A percentile compares a stretch with the other conserved stretches of the same genome.
These are phyloP conservation scores for Cryptococcus jaspeensis DNA, from an alignment of 1,284 basidiomycete species.

Conservation along the genomic window DNA sequence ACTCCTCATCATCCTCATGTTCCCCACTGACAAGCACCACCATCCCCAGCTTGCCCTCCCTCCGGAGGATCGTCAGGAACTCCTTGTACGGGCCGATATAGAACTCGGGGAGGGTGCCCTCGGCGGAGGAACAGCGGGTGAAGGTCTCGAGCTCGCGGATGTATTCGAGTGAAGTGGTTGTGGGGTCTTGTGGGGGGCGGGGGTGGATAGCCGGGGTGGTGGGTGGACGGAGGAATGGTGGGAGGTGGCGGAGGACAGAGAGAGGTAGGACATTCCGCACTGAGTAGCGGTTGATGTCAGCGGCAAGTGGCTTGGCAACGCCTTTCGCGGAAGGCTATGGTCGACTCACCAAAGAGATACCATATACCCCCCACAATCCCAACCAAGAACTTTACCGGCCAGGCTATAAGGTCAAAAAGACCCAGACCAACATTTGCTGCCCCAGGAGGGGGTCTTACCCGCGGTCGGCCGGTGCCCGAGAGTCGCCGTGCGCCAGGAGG, in stretches of 20 bases:
- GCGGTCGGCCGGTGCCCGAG: conserved; percentile 15
- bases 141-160: conserved; percentile 43
- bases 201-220: conserved; percentile 11
- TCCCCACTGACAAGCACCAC: conserved; percentile 84
- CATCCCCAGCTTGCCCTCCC: conserved; percentile 71
- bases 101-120: conserved; percentile 67
- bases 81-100: conserved; percentile 78
- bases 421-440: conserved; percentile 21
- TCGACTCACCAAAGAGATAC: conserved; percentile 48
- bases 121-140: conserved; percentile 30
- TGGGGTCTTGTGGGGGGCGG: conserved; percentile 31
- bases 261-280: conserved; percentile 48
- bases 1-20: conserved; percentile 82
- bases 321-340: no score
- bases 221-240: conserved; percentile 46
- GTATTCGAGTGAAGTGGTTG: conserved; percentile 32
- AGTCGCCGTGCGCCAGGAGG: conserved; percentile 15
- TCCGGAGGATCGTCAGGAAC: conserved; percentile 67
- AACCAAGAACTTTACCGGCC: conserved; percentile 39
- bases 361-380: conserved; percentile 43
- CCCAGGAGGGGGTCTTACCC: conserved; percentile 3
- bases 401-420: conserved; percentile 35
- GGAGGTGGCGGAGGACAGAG: conserved; percentile 44
- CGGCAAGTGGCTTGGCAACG: neutral
- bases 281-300: conserved; percentile 11